These are phyloP conservation scores for Kwoniella pini DNA, from an alignment of 768 basidiomycete species.

Conservation along the genomic window DNA sequence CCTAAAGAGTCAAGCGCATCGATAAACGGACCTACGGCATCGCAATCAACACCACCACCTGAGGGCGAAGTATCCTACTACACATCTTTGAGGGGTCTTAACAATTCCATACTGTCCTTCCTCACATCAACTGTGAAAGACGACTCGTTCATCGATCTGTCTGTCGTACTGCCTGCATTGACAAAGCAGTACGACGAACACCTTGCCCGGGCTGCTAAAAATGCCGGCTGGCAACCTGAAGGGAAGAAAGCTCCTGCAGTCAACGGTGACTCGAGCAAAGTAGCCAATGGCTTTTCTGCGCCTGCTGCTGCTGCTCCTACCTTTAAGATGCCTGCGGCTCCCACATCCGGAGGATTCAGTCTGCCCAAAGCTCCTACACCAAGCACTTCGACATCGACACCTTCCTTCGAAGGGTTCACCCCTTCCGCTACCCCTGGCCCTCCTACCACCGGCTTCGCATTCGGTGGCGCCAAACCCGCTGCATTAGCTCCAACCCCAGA, in stretches of 20 bases:
- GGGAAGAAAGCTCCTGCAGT: not conserved
- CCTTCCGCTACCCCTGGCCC: slow-evolving; percentile 16
- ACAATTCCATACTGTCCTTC: slow-evolving; percentile 44
- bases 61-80: slow-evolving; percentile 45
- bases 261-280: slow-evolving; percentile 9
- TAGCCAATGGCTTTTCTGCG: slow-evolving; percentile 2
- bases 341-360: slow-evolving; percentile 25
- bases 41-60: slow-evolving; percentile 24
- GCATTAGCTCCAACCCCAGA: slow-evolving; percentile 6
- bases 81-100: slow-evolving; percentile 48
- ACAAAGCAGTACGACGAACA: slow-evolving; percentile 32
- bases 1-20: slow-evolving; percentile 1
- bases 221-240: slow-evolving; percentile 32
- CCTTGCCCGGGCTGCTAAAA: slow-evolving; percentile 23
- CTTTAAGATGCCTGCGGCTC: slow-evolving; percentile 26
- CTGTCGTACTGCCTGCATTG: slow-evolving; percentile 25
- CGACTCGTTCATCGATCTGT: slow-evolving; percentile 44
- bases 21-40: slow-evolving; percentile 13
- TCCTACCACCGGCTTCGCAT: slow-evolving; percentile 17
- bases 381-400: slow-evolving; percentile 7
- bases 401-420: slow-evolving; percentile 23
- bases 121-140: slow-evolving; percentile 30
- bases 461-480: slow-evolving; percentile 21
- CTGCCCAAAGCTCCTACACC: slow-evolving; percentile 28
- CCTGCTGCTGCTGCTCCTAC: not conserved